phyloP scores from a whole-genome alignment of 2,329 filamentous ascomycete genomes.

The Fusarium solani-melongenae region DNA sequence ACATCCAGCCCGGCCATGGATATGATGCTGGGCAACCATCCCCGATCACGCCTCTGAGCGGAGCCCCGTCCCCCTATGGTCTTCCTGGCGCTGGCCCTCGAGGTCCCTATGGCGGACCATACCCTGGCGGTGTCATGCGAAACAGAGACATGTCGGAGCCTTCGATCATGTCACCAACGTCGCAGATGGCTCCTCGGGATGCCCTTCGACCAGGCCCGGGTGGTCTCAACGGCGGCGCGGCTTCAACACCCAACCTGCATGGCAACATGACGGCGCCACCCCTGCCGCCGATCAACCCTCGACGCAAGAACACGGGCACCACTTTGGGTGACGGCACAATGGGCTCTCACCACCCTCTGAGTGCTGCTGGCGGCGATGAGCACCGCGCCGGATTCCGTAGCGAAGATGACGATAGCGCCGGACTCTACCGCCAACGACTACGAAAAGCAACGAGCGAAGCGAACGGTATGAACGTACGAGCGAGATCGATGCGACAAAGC shows the following conservation, averaged over 20 bases:
- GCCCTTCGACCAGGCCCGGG: slow-evolving; percentile 50
- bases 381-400: slow-evolving; percentile 48
- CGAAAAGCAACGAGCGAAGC: slow-evolving; percentile 58
- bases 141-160: slow-evolving; percentile 64
- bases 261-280: slow-evolving; percentile 56
- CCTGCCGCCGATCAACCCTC: slow-evolving; percentile 69
- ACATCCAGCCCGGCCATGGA: slow-evolving; percentile 36
- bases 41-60: slow-evolving; percentile 53
- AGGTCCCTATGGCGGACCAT: slow-evolving; percentile 22
- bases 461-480: slow-evolving; percentile 46
- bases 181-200: slow-evolving; percentile 55
- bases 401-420: slow-evolving; percentile 54
- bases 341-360: slow-evolving; percentile 36
- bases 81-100: slow-evolving; percentile 20
- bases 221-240: slow-evolving; percentile 47
- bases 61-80: slow-evolving; percentile 28
- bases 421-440: slow-evolving; percentile 52
- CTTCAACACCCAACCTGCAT: slow-evolving; percentile 53
- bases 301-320: slow-evolving; percentile 57
- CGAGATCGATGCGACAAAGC: slow-evolving; percentile 41
- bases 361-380: slow-evolving; percentile 29
- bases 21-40: slow-evolving; percentile 56
- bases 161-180: slow-evolving; percentile 58
- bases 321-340: slow-evolving; percentile 46
- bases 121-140: slow-evolving; percentile 49